Base-by-base conservation (phyloP, 2,329 filamentous ascomycete species). In the Malbranchea zuffiana region DNA sequence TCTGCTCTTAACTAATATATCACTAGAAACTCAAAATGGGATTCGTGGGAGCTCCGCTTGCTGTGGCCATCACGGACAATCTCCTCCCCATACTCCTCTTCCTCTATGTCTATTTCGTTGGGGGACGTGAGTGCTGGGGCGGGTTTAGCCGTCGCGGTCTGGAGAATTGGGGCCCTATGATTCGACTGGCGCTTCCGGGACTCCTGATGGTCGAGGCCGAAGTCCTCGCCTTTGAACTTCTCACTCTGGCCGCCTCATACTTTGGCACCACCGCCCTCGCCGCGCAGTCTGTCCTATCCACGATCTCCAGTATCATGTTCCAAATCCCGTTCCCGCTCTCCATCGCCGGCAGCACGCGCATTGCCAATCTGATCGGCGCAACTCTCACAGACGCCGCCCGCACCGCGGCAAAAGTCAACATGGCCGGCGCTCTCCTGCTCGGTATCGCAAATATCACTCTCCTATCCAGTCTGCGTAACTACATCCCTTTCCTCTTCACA, bases 171-270 rank as follows among this genome's bases (percentile, higher is more conserved):
- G 68, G 69, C 1, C 79, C 80, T 6, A 92, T 93, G 88, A 74
- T 96, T 50, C 75, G 77, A 32, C 78, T 96, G 24, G 85, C 88
- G 0, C 65, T 95, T 8, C 87, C 88, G 0, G 88, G 88, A 1
- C 77, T 96, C 56, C 66, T 94, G 46, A 95, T 95, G 87, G 81
- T 96, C 2, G 78, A 92, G 56, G 86, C 88, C 4, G 88, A 96
- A 57, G 93, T 83, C 63, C 71, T 95, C 7, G 86, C 87, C 5
- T 96, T 96, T 56, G 88, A 96, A 57, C 76, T 94, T 32, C 67
- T 94, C 44, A 94, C 86, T 0, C 68, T 95, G n/a, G 76, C 78
- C 6, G 75, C 83, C 0, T 83, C 80, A 35, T 83, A 82, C 49
- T 78, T 95, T 40, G 82, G 82, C 11, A 76, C 82, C 1, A 78